Conservation (phyloP, 148 eudicot species). For the Vaccinium macrocarpon region DNA sequence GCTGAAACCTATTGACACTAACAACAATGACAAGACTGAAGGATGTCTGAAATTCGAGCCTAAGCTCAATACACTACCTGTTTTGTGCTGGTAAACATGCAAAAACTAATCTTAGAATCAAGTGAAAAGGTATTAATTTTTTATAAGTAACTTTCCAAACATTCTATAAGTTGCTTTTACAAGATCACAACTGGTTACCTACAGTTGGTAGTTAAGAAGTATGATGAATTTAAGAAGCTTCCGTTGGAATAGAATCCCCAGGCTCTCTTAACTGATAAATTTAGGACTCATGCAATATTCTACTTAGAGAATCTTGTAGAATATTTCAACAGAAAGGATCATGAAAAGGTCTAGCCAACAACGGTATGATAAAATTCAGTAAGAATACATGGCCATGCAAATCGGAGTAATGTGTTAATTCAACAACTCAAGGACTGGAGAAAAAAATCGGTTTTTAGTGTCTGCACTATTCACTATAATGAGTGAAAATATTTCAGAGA, state of each 20-base stretch:
- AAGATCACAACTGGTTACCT: not conserved
- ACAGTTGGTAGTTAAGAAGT: not conserved
- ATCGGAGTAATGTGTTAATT: not conserved
- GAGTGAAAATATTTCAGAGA: not conserved
- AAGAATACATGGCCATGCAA: not conserved
- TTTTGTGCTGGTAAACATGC: not conserved
- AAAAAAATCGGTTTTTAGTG: not conserved
- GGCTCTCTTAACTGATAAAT: not conserved
- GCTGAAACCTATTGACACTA: not conserved
- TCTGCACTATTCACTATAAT: not conserved
- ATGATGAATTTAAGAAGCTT: not conserved
- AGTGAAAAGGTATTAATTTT: not conserved
- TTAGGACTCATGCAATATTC: not conserved
- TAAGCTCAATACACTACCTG: not conserved
- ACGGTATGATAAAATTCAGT: not conserved
- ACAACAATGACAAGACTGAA: not conserved
- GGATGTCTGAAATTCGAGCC: not conserved
- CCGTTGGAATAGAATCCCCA: not conserved
- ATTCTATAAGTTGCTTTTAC: not conserved
- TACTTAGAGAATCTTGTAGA: not conserved
- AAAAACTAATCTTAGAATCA: not conserved
- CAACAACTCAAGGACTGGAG: not conserved
- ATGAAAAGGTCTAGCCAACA: constrained; percentile 16
- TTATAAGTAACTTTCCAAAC: not conserved
- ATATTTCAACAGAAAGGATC: not conserved